Evolutionary conservation across 1,139 yeast genomes (phyloP).

Genomic region (Geotrichum fermentans): DNA sequence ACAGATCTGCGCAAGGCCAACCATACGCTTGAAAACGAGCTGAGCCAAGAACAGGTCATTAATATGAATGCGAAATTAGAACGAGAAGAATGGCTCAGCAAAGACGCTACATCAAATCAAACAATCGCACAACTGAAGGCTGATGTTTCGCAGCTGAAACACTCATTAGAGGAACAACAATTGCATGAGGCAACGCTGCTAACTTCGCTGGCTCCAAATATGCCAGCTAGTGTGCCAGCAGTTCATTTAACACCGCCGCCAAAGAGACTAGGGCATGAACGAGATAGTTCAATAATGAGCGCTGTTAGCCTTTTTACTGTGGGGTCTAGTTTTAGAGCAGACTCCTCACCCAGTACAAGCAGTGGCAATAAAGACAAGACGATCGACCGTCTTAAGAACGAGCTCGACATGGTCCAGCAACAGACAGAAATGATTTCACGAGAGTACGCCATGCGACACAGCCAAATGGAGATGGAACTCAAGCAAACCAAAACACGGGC

Average conservation of each 20-base stretch:
- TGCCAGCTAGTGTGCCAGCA: background rate
- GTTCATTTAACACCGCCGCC: background rate
- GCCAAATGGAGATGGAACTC: constrained; percentile 29
- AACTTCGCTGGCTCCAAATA: background rate
- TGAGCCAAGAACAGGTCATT: constrained; percentile 30
- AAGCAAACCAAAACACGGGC: constrained; percentile 30
- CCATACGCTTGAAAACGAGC: constrained; percentile 27
- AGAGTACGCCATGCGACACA: constrained; percentile 32
- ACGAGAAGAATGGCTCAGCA: constrained; percentile 31
- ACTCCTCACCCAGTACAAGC: background rate
- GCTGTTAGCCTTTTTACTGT: background rate
- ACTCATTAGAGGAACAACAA: constrained; percentile 1
- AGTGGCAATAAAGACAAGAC: constrained; percentile 9
- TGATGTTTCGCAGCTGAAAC: constrained; percentile 9
- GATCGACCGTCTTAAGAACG: constrained; percentile 24
- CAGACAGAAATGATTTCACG: constrained; percentile 32
- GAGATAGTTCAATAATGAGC: constrained; percentile 8
- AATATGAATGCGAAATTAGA: constrained; percentile 33
- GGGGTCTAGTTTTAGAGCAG: background rate
- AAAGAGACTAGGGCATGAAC: background rate
- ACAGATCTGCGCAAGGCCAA: constrained; percentile 25
- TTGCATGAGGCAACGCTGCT: constrained; percentile 4
- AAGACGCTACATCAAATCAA: constrained; percentile 29
- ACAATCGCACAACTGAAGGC: constrained; percentile 23
- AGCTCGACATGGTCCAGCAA: constrained; percentile 28